Base-by-base conservation (phyloP, 2,329 filamentous ascomycete genomes). In the Aspergillus sp. region DNA sequence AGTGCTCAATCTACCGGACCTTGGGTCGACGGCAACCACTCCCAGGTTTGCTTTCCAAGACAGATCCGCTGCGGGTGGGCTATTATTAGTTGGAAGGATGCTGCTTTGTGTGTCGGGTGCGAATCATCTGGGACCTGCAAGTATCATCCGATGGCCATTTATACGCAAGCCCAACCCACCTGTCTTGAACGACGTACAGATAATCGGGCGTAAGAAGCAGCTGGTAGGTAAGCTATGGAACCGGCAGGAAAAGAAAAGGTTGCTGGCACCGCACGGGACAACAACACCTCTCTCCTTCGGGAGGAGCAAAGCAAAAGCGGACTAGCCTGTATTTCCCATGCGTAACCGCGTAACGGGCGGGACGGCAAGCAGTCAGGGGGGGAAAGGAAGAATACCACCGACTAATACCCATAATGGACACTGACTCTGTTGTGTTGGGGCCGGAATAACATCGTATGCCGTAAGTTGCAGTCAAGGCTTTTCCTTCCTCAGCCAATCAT, bases 1-100 rank as follows among this genome's bases (percentile, higher is more conserved):
- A 21, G 41, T 45, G 41, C 19, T 45, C 19, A 21, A 45, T 45
- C 41, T 45, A 45, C 41, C 41, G 41, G 41, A 21, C 41, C 19
- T 45, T 45, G 41, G 41, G 41, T 45, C 41, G 41, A 45, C 41
- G 19, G 19, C 17, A 12, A 45, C 19, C 45, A 25, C 45, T 48
- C 45, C 43, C 38, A 54, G 43, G 23, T 55, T 55, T 55, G 52
- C 38, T 45, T 55, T 55, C 23, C 45, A 49, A 49, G 45, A 49
- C 45, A 50, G 47, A 50, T 50, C 47, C 25, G 47, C 47, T 30
- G 25, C 23, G 25, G 41, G 47, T 10, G 47, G 47, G 47, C 47
- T 50, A 50, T 50, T 50, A 25, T 50, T 50, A 50, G 47, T 12
- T 36, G 32, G 32, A 36, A 36, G 32, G 32, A 36, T 32, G 30